A percentile compares a stretch with the other conserved stretches of the same genome.
Conservation (phyloP, 1,284 basidiomycete species). For the Bjerkandera adusta region DNA sequence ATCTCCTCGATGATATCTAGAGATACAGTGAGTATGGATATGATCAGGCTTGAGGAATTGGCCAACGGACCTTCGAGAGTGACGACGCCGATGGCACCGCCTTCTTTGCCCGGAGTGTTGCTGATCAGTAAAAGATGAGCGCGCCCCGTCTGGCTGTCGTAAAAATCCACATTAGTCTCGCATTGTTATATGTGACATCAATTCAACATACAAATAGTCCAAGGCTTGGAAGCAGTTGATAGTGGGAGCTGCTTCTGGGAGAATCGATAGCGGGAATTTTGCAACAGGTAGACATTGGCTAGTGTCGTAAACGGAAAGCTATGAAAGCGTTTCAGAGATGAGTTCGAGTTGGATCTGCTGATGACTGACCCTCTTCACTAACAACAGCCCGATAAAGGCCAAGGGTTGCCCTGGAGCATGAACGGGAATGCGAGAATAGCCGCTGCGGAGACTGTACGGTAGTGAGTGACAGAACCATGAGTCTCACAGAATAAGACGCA, state of each 20-base stretch:
- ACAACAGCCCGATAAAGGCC: constrained; percentile 85
- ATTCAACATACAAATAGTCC: constrained; percentile 71
- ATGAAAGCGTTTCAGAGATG: constrained; percentile 3
- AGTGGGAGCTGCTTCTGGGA: constrained; percentile 87
- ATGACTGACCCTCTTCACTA: constrained; percentile 72
- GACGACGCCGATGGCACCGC: constrained; percentile 82
- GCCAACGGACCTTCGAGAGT: constrained; percentile 65
- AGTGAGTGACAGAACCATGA: constrained; percentile 10
- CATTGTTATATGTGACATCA: no score
- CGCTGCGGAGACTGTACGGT: constrained; percentile 71
- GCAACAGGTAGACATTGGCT: constrained; percentile 76
- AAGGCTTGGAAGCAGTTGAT: constrained; percentile 87
- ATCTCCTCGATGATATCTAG: constrained; percentile 83
- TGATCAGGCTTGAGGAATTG: background rate
- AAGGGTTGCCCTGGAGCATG: constrained; percentile 75
- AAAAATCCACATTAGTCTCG: background rate
- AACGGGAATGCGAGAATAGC: constrained; percentile 93
- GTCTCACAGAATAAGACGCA: constrained; percentile 20
- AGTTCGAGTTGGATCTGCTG: background rate
- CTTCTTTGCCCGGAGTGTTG: constrained; percentile 74
- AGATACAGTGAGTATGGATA: background rate
- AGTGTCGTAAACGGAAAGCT: constrained; percentile 92
- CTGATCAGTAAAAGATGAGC: constrained; percentile 91
- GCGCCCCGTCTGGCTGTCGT: constrained; percentile 86
- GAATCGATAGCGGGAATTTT: constrained; percentile 72